Percentiles rank a stretch among this genome's conserved stretches.
These are phyloP conservation scores for Gynochthodes officinalis DNA, from an alignment of 257 asterid genomes.

Conservation along the genomic window DNA sequence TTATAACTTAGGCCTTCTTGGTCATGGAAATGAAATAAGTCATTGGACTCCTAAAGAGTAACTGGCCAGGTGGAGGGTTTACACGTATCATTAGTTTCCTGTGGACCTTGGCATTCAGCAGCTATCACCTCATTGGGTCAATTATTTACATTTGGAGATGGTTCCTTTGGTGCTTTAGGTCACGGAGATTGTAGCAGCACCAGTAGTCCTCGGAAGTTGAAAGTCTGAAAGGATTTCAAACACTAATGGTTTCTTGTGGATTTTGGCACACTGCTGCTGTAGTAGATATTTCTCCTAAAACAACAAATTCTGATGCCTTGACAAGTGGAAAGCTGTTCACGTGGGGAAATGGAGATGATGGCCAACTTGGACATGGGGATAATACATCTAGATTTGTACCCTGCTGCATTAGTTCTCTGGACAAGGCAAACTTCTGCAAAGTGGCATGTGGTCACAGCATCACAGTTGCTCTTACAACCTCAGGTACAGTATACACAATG, in stretches of 20 bases:
- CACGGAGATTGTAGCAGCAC: constrained; percentile 56
- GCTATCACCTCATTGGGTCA: constrained; percentile 53
- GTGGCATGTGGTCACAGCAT: constrained; percentile 70
- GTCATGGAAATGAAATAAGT: constrained; percentile 60
- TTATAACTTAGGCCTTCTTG: constrained; percentile 58
- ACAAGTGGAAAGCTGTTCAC: constrained; percentile 56
- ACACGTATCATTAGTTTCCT: constrained; percentile 45
- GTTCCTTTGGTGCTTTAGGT: constrained; percentile 79
- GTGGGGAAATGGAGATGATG: constrained; percentile 79
- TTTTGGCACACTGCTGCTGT: constrained; percentile 84
- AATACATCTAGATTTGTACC: constrained; percentile 42
- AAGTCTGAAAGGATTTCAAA: constrained; percentile 45
- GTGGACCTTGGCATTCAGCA: constrained; percentile 88
- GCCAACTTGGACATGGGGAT: constrained; percentile 76
- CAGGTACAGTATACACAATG: constrained; percentile 60
- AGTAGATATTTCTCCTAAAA: constrained; percentile 38
- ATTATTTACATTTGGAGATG: constrained; percentile 75
- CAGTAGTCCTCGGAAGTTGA: constrained; percentile 57
- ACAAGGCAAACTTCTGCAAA: constrained; percentile 40
- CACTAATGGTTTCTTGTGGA: constrained; percentile 58
- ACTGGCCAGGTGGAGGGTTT: constrained; percentile 49
- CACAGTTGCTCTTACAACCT: constrained; percentile 63
- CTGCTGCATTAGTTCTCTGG: constrained; percentile 25
- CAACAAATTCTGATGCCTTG: constrained; percentile 24
- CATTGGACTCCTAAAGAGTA: constrained; percentile 62